Base-by-base conservation (phyloP, 345 rosid genomes). In the Melaleuca alternifolia region DNA sequence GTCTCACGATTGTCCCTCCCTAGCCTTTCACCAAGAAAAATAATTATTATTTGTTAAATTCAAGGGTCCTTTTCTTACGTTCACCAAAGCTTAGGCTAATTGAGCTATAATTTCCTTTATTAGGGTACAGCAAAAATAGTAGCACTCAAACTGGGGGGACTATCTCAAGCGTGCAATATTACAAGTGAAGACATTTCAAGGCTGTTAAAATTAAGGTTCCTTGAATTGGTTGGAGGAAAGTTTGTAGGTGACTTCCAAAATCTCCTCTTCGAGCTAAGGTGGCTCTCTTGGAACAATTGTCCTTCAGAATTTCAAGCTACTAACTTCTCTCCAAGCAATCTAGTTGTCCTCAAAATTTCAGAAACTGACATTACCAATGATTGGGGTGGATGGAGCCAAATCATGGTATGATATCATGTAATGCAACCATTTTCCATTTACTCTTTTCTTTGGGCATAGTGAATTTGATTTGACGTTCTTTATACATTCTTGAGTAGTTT, bases 111-210 rank as follows among this genome's bases (percentile, higher is more conserved):
- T 12, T 61, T 61, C 75, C 33, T 61, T 62, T 3, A 3, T 11
- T 7, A 91, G 90, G 91, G 84, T 20, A 83, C 84, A 23, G 50
- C 10, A 83, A 14, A 90, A 46, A 24, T 75, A 11, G 44, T 48
- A 52, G 54, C 88, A 81, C 52, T 83, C 44, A 52, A 76, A 33
- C 65, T 83, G n/a, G 85, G 44, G 41, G 24, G 54, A 41, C 46
- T 46, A 83, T 16, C 53, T 24, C 37, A 50, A 82, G 84, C 12
- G 51, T n/a, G 54, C 54, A 48, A n/a, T 26, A 6, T 82, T 20
- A 50, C 84, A 82, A 82, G 54, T n/a, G 84, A 50, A 30, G 37
- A 82, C 53, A 26, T 82, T 48, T 50, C 18, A 30, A 50, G 54
- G 46, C 6, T 82, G 7, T 20, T 30, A 82, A 50, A 50, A 21